phyloP scores from a whole-genome alignment of 2,329 filamentous ascomycete genomes.

The Xylaria sp. region DNA sequence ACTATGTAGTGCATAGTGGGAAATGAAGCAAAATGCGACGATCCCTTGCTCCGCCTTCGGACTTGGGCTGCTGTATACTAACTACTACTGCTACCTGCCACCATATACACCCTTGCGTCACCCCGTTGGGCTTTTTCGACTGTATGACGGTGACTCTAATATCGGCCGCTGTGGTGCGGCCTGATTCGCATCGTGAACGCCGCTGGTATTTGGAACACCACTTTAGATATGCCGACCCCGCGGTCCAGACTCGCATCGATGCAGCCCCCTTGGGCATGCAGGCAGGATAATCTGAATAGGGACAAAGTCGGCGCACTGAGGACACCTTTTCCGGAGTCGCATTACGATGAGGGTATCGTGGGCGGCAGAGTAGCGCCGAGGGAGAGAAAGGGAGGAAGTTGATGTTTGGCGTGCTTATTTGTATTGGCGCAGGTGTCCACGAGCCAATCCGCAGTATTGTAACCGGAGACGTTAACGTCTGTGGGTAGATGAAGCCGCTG shows the following conservation, averaged over 20 bases:
- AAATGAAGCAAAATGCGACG: constrained; percentile 17
- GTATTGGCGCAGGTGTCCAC: neutral
- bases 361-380: constrained; percentile 1
- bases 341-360: constrained; percentile 6
- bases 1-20: neutral
- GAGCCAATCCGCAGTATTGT: neutral
- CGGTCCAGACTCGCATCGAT: constrained; percentile 39
- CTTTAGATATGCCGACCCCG: constrained; percentile 34
- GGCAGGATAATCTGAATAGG: constrained; percentile 24
- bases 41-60: constrained; percentile 36
- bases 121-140: constrained; percentile 24
- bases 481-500: neutral
- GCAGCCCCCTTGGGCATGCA: constrained; percentile 35
- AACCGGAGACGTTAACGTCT: neutral
- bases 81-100: neutral
- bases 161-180: constrained; percentile 33
- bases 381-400: neutral
- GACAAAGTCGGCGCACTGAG: constrained; percentile 16
- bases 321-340: constrained; percentile 7
- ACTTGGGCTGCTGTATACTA: constrained; percentile 15
- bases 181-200: constrained; percentile 41
- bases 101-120: constrained; percentile 24
- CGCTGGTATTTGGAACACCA: constrained; percentile 35
- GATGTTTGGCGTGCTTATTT: neutral
- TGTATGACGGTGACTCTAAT: constrained; percentile 34